These are phyloP conservation scores for Arctostaphylos glauca DNA, from an alignment of 148 eudicot genomes.

Conservation along the genomic window DNA sequence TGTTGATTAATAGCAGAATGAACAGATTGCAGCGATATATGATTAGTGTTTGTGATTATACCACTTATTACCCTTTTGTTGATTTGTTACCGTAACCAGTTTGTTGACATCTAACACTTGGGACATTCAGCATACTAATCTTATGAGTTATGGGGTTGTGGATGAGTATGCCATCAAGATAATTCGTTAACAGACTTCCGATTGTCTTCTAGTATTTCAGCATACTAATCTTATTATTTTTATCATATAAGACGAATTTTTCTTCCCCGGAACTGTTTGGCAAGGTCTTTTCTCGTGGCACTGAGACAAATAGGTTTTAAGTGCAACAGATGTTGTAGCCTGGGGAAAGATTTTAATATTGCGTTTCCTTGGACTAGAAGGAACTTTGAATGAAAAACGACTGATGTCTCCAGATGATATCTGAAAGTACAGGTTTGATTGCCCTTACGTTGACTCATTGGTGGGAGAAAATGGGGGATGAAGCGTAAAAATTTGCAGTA, in stretches of 20 bases:
- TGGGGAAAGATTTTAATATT: not conserved
- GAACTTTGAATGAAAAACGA: no score
- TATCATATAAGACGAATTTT: no score
- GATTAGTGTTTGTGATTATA: no score
- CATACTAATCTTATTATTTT: no score
- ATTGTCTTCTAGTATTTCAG: no score
- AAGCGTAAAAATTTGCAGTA: not conserved
- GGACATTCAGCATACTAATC: no score
- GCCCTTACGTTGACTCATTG: not conserved
- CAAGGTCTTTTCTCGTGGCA: not conserved
- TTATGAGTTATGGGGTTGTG: no score
- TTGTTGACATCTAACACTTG: not conserved
- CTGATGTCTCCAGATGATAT: not conserved
- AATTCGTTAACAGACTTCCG: no score
- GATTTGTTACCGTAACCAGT: not conserved
- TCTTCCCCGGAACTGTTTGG: not conserved
- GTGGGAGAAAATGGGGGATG: not conserved
- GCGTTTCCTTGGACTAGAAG: not conserved
- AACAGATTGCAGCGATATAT: no score
- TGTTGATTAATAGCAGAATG: not conserved
- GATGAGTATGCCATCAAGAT: no score
- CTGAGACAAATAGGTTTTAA: not conserved
- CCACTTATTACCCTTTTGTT: not conserved
- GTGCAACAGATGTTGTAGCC: not conserved
- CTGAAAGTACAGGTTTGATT: no score